Conservation (phyloP, 2,329 filamentous ascomycete genomes). For the Raffaelea ambrosiae region DNA sequence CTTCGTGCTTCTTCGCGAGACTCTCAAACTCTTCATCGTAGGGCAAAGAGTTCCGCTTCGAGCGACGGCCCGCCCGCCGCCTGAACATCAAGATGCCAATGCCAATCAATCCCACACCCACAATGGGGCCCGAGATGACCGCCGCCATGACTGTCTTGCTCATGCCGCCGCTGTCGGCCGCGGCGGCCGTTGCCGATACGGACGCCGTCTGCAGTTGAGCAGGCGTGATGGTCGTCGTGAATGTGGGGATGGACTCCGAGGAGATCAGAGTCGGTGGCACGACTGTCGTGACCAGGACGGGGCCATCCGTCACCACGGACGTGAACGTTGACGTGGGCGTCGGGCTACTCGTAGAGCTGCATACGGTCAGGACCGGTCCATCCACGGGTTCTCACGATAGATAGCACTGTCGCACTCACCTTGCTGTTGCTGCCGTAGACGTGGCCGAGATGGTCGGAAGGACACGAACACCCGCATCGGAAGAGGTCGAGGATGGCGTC, state of each 20-base stretch:
- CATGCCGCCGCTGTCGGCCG: constrained; percentile 2
- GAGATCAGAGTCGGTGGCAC: not conserved
- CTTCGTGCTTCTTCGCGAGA: constrained; percentile 16
- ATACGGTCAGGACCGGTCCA: too few species aligned
- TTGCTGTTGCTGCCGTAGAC: not conserved
- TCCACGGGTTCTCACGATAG: too few species aligned
- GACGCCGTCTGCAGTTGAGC: not conserved
- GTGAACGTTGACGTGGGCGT: constrained; percentile 7
- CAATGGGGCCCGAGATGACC: constrained; percentile 12
- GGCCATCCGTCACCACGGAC: constrained; percentile 6
- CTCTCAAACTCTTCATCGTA: constrained; percentile 17
- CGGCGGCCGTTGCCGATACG: not conserved
- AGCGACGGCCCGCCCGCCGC: constrained; percentile 5
- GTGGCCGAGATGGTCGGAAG: too few species aligned
- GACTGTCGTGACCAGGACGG: constrained; percentile 3
- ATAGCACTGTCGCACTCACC: too few species aligned
- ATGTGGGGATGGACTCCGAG: not conserved
- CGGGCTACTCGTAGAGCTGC: not conserved
- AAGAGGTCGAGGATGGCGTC: not conserved
- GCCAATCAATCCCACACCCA: constrained; percentile 9
- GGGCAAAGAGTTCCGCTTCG: constrained; percentile 7
- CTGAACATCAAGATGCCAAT: constrained; percentile 11
- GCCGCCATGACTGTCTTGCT: constrained; percentile 10
- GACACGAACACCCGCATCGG: not conserved
- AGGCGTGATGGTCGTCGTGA: constrained; percentile 1